phyloP scores from a whole-genome alignment of 176 grass and related monocot genomes.

The Eragrostis nindensis region DNA sequence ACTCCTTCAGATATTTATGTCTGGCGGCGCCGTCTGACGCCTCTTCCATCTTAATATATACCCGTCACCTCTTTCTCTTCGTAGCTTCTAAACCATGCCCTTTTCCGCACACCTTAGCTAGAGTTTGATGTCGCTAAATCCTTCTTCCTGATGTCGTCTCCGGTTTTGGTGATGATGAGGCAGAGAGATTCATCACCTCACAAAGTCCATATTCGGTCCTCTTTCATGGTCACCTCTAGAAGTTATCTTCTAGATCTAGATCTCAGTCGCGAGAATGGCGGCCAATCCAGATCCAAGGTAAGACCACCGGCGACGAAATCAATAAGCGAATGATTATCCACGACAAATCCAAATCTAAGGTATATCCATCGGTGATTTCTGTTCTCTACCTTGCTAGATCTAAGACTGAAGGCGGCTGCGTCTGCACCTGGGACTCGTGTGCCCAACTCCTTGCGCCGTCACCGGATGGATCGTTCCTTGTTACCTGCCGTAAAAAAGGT shows the following conservation, averaged over 20 bases:
- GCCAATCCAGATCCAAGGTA: no score
- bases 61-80: not conserved
- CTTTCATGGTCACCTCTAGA: not conserved
- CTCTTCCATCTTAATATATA: not conserved
- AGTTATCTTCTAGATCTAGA: not conserved
- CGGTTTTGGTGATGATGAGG: not conserved
- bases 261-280: not conserved
- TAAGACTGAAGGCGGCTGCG: not conserved
- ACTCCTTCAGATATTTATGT: not conserved
- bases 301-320: no score
- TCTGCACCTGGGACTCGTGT: no score
- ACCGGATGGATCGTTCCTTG: not conserved
- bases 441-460: no score
- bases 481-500: not conserved
- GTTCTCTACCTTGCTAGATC: not conserved
- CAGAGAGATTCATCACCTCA: no score
- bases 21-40: not conserved
- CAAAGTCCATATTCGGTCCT: not conserved
- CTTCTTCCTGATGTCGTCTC: accelerated
- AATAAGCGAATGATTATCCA: no score
- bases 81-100: not conserved
- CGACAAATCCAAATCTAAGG: not conserved
- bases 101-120: not conserved
- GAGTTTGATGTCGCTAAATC: not conserved
- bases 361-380: not conserved